A percentile compares a stretch with the other conserved stretches of the same genome.
phyloP scores from a whole-genome alignment of 2,329 filamentous ascomycete genomes.

The Byssoonygena ceratinophila region DNA sequence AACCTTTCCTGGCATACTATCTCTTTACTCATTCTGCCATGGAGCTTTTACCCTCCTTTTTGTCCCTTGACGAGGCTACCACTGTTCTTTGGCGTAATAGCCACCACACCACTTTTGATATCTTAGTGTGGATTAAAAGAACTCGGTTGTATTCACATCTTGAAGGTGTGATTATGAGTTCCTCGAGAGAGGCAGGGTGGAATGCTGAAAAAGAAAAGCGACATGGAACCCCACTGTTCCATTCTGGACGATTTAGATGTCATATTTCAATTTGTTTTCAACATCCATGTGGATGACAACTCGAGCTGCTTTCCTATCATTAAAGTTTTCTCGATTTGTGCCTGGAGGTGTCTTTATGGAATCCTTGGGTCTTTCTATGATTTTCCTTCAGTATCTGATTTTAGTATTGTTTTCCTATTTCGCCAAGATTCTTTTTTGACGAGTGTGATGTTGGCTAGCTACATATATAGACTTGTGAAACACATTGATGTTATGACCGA shows the following conservation, averaged over 20 bases:
- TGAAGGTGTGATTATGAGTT: background rate
- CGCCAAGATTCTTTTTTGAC: background rate
- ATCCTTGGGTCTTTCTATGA: background rate
- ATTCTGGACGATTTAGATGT: background rate
- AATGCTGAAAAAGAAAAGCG: background rate
- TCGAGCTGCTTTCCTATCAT: background rate
- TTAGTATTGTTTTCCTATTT: background rate
- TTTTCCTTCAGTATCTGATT: background rate
- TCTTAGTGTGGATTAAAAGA: background rate
- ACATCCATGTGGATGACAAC: background rate
- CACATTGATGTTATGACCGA: background rate
- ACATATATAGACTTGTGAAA: slow-evolving; percentile 7
- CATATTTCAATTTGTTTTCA: background rate
- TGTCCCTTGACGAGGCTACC: background rate
- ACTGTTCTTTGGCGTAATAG: background rate
- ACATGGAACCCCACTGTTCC: background rate
- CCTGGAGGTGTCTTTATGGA: background rate
- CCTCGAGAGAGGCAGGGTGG: slow-evolving; percentile 1
- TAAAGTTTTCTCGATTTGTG: background rate
- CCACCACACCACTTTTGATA: background rate
- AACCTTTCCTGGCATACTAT: background rate
- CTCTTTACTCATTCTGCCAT: background rate
- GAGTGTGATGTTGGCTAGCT: slow-evolving; percentile 3
- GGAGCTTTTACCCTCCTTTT: background rate
- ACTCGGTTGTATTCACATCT: background rate